Base-by-base conservation (phyloP, 116 monocot species). In the Thalassia testudinum region DNA sequence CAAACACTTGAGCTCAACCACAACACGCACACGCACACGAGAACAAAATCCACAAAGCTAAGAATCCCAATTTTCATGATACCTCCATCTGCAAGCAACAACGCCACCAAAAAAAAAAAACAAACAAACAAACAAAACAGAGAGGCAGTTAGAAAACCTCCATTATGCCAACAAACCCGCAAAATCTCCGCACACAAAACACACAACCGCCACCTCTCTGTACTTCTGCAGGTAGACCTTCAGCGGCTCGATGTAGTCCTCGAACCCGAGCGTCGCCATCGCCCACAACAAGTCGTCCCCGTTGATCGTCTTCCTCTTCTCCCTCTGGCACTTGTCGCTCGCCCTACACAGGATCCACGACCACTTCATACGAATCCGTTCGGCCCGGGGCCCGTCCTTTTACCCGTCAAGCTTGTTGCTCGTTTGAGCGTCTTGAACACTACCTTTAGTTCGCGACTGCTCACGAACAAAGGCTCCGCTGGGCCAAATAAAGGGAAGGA, bases 241-340 rank as follows among this genome's bases (percentile, higher is more conserved):
- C 47, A 76, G 50, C 21, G 81, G 76, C 20, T 76, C 81, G 21
- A 76, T 72, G 29, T 81, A 76, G 42, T 81, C 81, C 62, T 81
- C 81, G 45, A 81, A 81, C 7, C 81, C 81, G 29, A 81, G 57
- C 7, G 75, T 75, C 24, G 69, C 72, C 75, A 80, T 75, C 30
- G 80, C 72, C 75, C 75, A 80, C 21, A 75, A 66, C 50, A 80
- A 38, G 63, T 80, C 80, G 47, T 80, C 75, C 1, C 80, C 80
- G 24, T 80, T 80, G 15, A 80, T 72, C 23, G 80, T 80, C 68
- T 80, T 80, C 62, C 80, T 57, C 66, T 80, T 80, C 65, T 80
- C 80, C 62, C 65, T 75, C 72, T 72, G 75, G 62, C 80, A 80
- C 64, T 80, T 80, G 45, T 75, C 76, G 26, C 72, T 76, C 23